Percentiles rank a stretch among this genome's conserved stretches.
Evolutionary conservation across 495 filamentous ascomycete species (phyloP).

Genomic region (Penicillium malachiteum): DNA sequence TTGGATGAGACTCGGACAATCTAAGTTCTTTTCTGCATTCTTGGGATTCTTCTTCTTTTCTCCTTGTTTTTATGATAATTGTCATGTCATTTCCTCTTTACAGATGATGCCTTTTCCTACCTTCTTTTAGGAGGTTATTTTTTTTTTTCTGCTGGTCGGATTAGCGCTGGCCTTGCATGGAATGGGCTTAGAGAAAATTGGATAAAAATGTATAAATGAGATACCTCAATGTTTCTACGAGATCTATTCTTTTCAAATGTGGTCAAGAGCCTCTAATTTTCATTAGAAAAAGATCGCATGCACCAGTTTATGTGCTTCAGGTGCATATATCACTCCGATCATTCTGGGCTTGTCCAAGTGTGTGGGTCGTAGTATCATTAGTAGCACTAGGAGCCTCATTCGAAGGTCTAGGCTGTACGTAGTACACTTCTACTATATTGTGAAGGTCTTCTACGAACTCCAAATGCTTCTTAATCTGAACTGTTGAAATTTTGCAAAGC

Average conservation of each 20-base stretch:
- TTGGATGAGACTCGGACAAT: constrained; percentile 20
- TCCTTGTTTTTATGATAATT: constrained; percentile 22
- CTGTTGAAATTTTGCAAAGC: constrained; percentile 24
- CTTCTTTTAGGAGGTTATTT: constrained; percentile 16
- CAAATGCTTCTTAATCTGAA: not conserved
- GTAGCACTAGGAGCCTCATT: no score
- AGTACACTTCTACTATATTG: no score
- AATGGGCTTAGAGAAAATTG: constrained; percentile 26
- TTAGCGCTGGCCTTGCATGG: constrained; percentile 41
- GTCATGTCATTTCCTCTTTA: constrained; percentile 21
- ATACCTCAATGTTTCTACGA: constrained; percentile 8
- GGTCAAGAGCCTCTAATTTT: no score
- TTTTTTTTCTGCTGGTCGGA: constrained; percentile 37
- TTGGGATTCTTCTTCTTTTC: constrained; percentile 9
- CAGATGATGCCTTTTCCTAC: not conserved
- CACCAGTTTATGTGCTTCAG: no score
- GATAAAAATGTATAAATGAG: constrained; percentile 30
- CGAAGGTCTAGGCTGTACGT: no score
- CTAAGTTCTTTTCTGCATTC: constrained; percentile 19
- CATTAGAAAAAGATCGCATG: no score
- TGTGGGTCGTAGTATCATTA: no score
- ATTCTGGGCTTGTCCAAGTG: no score
- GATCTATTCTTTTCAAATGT: no score
- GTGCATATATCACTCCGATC: no score
- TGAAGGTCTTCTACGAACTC: no score